Percentiles rank a stretch among this genome's conserved stretches.
phyloP scores from a whole-genome alignment of 2,329 filamentous ascomycete species.

The Neophaeococcomyces mojaviensis region DNA sequence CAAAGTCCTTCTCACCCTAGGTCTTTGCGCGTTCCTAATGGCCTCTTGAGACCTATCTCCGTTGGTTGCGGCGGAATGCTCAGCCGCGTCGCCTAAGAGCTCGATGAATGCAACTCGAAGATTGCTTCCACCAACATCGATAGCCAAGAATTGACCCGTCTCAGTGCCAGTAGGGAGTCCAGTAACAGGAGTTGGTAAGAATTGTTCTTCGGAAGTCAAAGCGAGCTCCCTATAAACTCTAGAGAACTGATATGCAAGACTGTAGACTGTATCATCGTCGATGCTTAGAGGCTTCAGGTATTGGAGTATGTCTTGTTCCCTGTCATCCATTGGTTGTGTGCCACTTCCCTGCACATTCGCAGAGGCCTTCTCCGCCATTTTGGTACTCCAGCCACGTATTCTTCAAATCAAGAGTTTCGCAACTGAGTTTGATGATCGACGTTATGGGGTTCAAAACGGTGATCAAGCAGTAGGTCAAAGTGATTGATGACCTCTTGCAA shows the following conservation, averaged over 20 bases:
- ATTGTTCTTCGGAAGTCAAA: conserved; percentile 39
- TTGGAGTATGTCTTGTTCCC: conserved; percentile 31
- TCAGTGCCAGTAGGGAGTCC: conserved; percentile 44
- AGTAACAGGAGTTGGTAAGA: conserved; percentile 41
- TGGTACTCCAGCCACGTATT: background rate
- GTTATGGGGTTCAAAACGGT: background rate
- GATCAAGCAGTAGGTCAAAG: background rate
- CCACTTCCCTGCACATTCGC: conserved; percentile 18
- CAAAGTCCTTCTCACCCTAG: conserved; percentile 51
- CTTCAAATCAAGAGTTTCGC: conserved; percentile 1
- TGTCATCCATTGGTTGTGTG: conserved; percentile 21
- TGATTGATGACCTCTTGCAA: background rate
- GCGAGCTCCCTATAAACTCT: conserved; percentile 38
- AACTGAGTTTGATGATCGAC: background rate
- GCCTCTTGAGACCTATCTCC: conserved; percentile 35
- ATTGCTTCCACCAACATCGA: conserved; percentile 52
- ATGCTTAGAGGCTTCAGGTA: conserved; percentile 35
- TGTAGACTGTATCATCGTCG: conserved; percentile 37
- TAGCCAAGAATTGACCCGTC: conserved; percentile 48
- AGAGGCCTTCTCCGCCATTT: conserved; percentile 22
- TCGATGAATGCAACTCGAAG: conserved; percentile 51
- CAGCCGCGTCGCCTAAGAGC: conserved; percentile 38
- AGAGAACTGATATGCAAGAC: conserved; percentile 39
- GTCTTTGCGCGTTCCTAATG: conserved; percentile 40
- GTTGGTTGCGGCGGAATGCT: conserved; percentile 18